These are phyloP conservation scores for Nymphaea colorata DNA, from an alignment of 164 flowering plant genomes.

Conservation along the genomic window DNA sequence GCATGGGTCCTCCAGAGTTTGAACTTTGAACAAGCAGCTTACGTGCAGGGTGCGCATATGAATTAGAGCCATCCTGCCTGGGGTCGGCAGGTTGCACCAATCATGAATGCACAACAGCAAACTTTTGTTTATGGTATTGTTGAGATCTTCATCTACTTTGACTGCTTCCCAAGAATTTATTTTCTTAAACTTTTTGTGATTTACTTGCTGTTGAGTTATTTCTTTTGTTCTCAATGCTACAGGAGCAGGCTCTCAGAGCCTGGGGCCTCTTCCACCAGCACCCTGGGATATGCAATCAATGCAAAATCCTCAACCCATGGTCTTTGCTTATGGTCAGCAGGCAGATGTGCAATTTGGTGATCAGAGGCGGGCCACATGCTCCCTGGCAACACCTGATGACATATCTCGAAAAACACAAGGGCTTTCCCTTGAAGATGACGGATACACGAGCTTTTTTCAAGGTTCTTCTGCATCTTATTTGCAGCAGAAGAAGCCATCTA, in stretches of 20 bases:
- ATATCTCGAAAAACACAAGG: conserved; percentile 53
- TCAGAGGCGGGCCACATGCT: background rate
- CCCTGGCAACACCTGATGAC: background rate
- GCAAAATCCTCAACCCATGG: conserved; percentile 29
- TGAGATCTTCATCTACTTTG: background rate
- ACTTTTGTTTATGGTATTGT: conserved; percentile 23
- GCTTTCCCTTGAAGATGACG: conserved; percentile 47
- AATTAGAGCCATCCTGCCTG: conserved; percentile 27
- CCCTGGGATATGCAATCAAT: conserved; percentile 78
- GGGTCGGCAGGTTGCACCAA: conserved; percentile 50
- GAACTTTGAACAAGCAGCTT: conserved; percentile 35
- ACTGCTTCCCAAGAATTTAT: background rate
- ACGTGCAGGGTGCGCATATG: conserved; percentile 19
- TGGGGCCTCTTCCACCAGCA: conserved; percentile 61
- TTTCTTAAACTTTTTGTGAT: background rate
- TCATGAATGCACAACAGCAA: conserved; percentile 17
- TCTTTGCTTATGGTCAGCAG: conserved; percentile 49
- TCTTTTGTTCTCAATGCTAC: background rate
- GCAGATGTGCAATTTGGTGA: conserved; percentile 29
- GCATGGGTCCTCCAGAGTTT: conserved; percentile 10
- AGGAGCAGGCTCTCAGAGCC: conserved; percentile 34
- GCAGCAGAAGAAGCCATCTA: conserved; percentile 42
- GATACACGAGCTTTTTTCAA: conserved; percentile 25
- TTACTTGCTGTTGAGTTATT: background rate
- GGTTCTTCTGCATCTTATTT: conserved; percentile 25